Base-by-base conservation (phyloP, 208 protist genomes). In the Leishmania gerbilli region DNA sequence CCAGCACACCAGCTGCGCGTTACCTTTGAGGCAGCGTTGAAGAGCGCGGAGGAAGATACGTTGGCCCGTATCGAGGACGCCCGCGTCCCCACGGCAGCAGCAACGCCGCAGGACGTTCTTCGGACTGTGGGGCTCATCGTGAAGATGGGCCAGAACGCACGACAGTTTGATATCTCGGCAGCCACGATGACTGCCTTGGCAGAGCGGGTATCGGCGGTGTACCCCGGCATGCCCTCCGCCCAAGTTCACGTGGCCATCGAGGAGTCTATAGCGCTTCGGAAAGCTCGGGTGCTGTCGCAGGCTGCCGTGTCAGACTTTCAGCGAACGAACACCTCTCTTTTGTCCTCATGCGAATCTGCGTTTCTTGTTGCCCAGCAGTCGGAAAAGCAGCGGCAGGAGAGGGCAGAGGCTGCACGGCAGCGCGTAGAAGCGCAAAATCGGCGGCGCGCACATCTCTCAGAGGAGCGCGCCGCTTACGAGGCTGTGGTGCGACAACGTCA, bases 291-390 rank as follows among this genome's bases (percentile, higher is more conserved):
- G 11, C 8, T 68, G 34, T 71, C 69, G 19, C 69, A 72, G 53
- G 86, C 89, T 24, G 71, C 79, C 17, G n/a, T 87, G n/a, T 37
- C 76, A 0, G 89, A 90, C 71, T 89, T 86, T 42, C 79, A 77
- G 45, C 81, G 85, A 67, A 60, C 51, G 1, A 65, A 37, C 31
- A 76, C 67, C 1, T 24, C 68, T 24, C 49, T 90, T 11, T 65
- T 87, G 24, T 83, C 80, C 2, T 84, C 82, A 21, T 92, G 76
- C 74, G 83, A 88, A 62, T 83, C 88, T 60, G 87, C 89, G 17
- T 86, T 87, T 71, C 77, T 85, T 13, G 79, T 89, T 34, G 83
- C 82, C 6, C 76, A 71, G 71, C 47, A 64, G 75, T 40, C 64
- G 34, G 74, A 37, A 7, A 84, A 76, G 9, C 71, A 88, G 56